Conservation (phyloP, 73 alveolate species). For the Paramecium caudatum region DNA sequence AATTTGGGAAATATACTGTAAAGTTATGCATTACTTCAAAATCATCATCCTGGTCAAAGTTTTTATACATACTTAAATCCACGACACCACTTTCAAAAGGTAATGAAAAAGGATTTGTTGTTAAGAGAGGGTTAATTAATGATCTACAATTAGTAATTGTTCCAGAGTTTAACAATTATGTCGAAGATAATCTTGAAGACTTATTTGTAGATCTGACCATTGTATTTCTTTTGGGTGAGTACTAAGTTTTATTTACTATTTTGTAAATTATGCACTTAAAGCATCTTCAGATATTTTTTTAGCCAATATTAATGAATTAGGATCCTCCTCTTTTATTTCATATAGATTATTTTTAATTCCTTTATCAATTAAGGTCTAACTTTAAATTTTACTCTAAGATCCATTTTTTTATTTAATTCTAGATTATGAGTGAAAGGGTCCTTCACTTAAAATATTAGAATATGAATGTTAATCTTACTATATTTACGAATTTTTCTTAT, state of each 20-base stretch:
- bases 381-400: neutral
- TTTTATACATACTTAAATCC: conserved; percentile 59
- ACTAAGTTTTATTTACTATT: neutral
- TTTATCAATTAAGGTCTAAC: neutral
- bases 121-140: too few species aligned
- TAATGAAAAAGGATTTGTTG: conserved; percentile 10
- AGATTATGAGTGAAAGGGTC: neutral
- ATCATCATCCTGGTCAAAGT: neutral
- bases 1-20: neutral
- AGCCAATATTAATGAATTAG: conserved; percentile 21
- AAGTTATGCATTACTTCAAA: neutral
- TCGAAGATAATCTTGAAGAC: conserved; percentile 10
- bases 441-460: conserved; percentile 1
- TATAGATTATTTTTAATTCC: neutral
- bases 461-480: neutral
- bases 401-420: conserved; percentile 8
- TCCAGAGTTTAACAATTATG: neutral
- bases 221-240: neutral
- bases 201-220: neutral
- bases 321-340: conserved; percentile 42
- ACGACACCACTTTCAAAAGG: neutral
- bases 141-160: neutral
- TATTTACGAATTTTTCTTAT: neutral
- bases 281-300: neutral
- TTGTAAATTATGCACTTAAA: neutral